Evolutionary conservation across 2,329 filamentous ascomycete species (phyloP), one percentile per base, ranked within the genome.

Genomic region (Trichoderma cornu-damae): DNA sequence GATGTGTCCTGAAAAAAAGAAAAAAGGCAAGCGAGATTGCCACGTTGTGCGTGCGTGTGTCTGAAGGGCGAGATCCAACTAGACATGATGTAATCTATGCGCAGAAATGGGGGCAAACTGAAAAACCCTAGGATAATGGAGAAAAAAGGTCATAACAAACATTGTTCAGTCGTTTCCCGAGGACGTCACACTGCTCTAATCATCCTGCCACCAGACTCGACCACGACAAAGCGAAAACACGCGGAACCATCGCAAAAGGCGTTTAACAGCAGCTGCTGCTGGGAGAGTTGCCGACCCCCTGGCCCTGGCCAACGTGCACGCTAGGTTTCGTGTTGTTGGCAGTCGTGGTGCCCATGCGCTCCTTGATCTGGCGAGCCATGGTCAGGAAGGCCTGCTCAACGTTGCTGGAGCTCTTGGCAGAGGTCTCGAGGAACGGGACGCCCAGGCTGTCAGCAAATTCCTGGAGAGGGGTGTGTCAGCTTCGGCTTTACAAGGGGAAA

Each of bases 321-420:
- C 90, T 96, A 64, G 93, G 93, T 82, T 97, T 99, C 79, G 93
- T 96, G 85, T 97, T 97, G 80, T 92, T 92, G 65, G 88, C 88
- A 43, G 89, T 88, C 63, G 93, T 94, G 67, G 90, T 96, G 69
- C 94, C 94, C 93, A 99, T 99, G 71, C 94, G 89, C 81, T 97
- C 93, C 85, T 99, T 99, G 80, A 99, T 99, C 78, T 99, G 94
- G 75, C 94, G 88, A 68, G 94, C 94, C 94, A 99, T 99, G 75
- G 94, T 99, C 79, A 99, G 79, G 87, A 99, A 99, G 71, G 94
- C 93, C 79, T 99, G 94, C 80, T 99, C 94, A 74, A 99, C 94
- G 75, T 99, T 99, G 79, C 89, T 96, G 65, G 94, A 93, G 78
- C 96, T 97, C 89, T 99, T 99, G 72, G 94, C 94, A 40, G 94